Evolutionary conservation across 106 monocot genomes (phyloP).

Genomic region (Xerophyta viscosa): DNA sequence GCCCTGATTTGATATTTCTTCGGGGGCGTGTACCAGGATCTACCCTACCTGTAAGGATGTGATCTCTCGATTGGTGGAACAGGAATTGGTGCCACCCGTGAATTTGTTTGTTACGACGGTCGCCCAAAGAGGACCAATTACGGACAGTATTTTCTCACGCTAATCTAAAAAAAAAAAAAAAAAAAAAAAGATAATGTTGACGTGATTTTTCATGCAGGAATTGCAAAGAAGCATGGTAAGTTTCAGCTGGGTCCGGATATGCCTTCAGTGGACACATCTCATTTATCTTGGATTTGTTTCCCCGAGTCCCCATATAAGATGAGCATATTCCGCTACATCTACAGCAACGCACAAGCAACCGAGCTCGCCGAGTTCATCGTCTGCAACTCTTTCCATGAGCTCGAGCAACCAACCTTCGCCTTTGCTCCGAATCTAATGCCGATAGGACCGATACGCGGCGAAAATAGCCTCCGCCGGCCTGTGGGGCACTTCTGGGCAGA

Average conservation of each 20-base stretch:
- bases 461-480: neutral
- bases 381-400: conserved; percentile 44
- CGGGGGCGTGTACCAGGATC: too few relatives aligned
- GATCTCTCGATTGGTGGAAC: too few relatives aligned
- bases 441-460: conserved; percentile 22
- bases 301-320: neutral
- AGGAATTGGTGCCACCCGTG: too few relatives aligned
- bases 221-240: too few relatives aligned
- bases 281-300: conserved; percentile 19
- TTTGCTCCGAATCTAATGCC: conserved; percentile 16
- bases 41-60: too few relatives aligned
- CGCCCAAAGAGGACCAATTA: too few relatives aligned
- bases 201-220: too few relatives aligned
- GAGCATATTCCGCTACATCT: neutral
- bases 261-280: conserved; percentile 16
- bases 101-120: too few relatives aligned
- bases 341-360: neutral
- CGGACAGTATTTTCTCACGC: too few relatives aligned
- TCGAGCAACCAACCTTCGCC: conserved; percentile 22
- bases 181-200: too few relatives aligned
- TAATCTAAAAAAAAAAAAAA: too few relatives aligned
- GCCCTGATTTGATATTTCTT: too few relatives aligned
- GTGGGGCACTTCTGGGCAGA: conserved; percentile 31
- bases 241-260: conserved; percentile 14
- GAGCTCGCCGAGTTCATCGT: conserved; percentile 16